phyloP scores from a whole-genome alignment of 2,329 filamentous ascomycete species.

The Exophiala dermatitidis region DNA sequence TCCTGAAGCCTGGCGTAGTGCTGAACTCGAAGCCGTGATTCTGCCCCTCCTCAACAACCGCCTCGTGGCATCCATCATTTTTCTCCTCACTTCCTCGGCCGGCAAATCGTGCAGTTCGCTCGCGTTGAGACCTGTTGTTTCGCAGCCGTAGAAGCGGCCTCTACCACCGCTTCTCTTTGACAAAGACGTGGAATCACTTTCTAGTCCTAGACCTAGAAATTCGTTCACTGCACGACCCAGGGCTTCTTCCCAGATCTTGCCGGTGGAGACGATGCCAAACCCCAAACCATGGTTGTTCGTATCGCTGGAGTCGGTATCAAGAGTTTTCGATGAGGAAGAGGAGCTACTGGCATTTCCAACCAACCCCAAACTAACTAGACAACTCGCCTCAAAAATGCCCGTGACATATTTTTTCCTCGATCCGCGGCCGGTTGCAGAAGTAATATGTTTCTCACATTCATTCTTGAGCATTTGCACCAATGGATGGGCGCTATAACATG shows the following conservation, averaged over 20 bases:
- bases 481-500: conserved; percentile 81
- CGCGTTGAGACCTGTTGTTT: conserved; percentile 73
- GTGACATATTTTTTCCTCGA: conserved; percentile 50
- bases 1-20: no score
- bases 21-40: conserved; percentile 16
- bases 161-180: not conserved
- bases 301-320: not conserved
- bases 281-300: not conserved
- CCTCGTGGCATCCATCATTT: conserved; percentile 63
- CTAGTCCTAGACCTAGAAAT: conserved; percentile 46
- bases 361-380: conserved; percentile 56
- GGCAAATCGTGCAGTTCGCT: conserved; percentile 67
- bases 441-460: conserved; percentile 30
- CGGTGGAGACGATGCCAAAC: conserved; percentile 87
- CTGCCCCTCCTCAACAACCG: conserved; percentile 47
- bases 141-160: conserved; percentile 68
- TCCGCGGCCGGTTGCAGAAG: conserved; percentile 16
- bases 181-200: conserved; percentile 25
- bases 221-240: conserved; percentile 57
- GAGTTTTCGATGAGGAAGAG: conserved; percentile 35
- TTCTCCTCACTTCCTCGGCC: conserved; percentile 55
- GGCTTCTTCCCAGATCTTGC: conserved; percentile 71
- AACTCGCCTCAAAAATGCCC: conserved; percentile 82
- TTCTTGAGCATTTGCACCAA: conserved; percentile 57
- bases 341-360: conserved; percentile 33